Evolutionary conservation across 768 basidiomycete genomes (phyloP).

Genomic region (Psilocybe subaeruginosa): DNA sequence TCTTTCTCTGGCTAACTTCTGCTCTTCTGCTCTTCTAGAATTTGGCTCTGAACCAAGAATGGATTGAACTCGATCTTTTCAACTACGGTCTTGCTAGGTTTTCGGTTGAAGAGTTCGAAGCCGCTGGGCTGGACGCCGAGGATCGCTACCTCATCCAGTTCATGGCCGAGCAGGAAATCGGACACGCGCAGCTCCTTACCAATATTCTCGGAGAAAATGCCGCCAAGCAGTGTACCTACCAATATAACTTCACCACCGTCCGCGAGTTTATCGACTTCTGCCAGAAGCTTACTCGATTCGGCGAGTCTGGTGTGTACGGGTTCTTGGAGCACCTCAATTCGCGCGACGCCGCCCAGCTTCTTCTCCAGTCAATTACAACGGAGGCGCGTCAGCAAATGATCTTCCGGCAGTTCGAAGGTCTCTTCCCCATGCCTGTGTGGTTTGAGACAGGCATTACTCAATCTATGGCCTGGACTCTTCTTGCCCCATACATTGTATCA

Average conservation of each 20-base stretch:
- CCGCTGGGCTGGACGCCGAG: constrained; percentile 51
- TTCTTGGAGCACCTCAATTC: constrained; percentile 69
- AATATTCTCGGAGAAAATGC: constrained; percentile 53
- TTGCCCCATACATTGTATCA: constrained; percentile 51
- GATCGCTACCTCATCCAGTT: constrained; percentile 59
- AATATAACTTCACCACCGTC: constrained; percentile 56
- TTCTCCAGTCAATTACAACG: constrained; percentile 60
- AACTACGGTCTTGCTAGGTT: constrained; percentile 58
- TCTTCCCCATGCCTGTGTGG: constrained; percentile 64
- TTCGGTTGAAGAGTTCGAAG: constrained; percentile 56
- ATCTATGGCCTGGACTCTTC: constrained; percentile 63
- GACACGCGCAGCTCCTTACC: constrained; percentile 56
- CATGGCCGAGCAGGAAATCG: constrained; percentile 68
- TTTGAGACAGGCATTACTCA: constrained; percentile 64
- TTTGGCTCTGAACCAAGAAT: constrained; percentile 65
- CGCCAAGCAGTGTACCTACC: constrained; percentile 60
- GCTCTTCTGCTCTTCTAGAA: constrained; percentile 30
- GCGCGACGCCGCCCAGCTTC: constrained; percentile 50
- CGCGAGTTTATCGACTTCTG: constrained; percentile 63
- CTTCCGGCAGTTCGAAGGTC: constrained; percentile 63
- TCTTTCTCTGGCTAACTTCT: not conserved
- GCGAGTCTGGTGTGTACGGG: constrained; percentile 63
- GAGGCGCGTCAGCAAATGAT: constrained; percentile 70
- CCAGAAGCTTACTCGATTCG: constrained; percentile 56
- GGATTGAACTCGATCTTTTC: constrained; percentile 65